Conservation (phyloP, 805 yeast genomes). For the Clavispora asparagi region DNA sequence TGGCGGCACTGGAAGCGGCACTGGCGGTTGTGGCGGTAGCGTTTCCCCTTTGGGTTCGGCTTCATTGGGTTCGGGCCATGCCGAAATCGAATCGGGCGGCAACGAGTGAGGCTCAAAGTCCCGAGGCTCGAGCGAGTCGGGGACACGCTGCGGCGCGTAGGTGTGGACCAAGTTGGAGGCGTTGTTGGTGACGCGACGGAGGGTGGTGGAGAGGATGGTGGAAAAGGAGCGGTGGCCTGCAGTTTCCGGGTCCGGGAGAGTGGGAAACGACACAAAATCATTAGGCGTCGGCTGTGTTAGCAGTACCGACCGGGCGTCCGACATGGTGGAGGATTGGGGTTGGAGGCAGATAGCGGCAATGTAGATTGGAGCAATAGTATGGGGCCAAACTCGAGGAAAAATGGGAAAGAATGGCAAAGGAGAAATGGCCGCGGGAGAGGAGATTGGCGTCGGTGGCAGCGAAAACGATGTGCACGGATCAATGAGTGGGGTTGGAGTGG, state of each 20-base stretch:
- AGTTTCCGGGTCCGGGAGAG: conserved; percentile 38
- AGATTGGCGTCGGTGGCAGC: no score
- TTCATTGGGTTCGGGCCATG: not conserved
- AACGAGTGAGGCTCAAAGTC: conserved; percentile 1
- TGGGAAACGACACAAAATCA: conserved; percentile 40
- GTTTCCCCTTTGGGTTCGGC: not conserved
- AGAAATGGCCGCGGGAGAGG: no score
- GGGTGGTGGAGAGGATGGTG: conserved; percentile 31
- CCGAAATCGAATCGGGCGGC: not conserved
- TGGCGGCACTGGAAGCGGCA: not conserved
- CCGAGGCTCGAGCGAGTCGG: conserved; percentile 3
- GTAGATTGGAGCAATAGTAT: not conserved
- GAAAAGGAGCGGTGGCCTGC: conserved; percentile 30
- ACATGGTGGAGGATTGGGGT: not conserved
- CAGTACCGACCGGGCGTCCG: not conserved
- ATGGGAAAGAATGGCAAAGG: no score
- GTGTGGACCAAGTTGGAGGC: conserved; percentile 33
- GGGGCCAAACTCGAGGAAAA: no score
- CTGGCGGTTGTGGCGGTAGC: not conserved
- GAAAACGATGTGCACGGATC: no score
- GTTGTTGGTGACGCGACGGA: conserved; percentile 38
- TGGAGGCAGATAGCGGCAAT: not conserved
- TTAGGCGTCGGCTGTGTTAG: conserved; percentile 1
- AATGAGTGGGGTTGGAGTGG: no score
- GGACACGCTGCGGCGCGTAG: conserved; percentile 9